phyloP scores from a whole-genome alignment of 202 grass and related monocot species.

The Hordeum pubiflorum region DNA sequence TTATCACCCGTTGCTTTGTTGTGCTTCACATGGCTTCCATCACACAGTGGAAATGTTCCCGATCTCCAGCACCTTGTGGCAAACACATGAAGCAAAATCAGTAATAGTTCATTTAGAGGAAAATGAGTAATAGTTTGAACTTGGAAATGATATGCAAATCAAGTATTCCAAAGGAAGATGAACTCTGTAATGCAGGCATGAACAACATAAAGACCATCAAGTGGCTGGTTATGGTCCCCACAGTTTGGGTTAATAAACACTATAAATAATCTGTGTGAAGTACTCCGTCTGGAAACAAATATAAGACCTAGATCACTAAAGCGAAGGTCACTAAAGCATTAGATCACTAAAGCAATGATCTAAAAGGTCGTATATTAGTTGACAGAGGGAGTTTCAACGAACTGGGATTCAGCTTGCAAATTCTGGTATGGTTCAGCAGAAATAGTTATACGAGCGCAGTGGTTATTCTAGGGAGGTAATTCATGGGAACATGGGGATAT shows the following conservation, averaged over 20 bases:
- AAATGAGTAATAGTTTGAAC: not conserved
- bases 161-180: not conserved
- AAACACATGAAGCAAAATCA: not conserved
- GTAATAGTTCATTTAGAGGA: no score
- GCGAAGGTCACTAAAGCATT: no score
- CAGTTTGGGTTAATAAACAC: not conserved
- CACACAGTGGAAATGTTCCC: constrained; percentile 85
- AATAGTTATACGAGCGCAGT: not conserved
- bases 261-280: not conserved
- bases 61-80: constrained; percentile 83
- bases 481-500: not conserved
- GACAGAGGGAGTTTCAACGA: not conserved
- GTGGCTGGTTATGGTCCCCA: not conserved
- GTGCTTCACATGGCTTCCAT: constrained; percentile 88
- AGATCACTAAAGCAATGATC: no score
- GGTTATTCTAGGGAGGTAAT: not conserved
- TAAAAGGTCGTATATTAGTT: no score
- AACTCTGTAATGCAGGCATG: not conserved
- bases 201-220: not conserved
- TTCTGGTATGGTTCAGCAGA: not conserved
- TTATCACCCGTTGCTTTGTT: constrained; percentile 96
- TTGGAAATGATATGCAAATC: not conserved
- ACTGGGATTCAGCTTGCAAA: not conserved
- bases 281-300: not conserved
- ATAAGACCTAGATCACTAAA: no score